Conservation (phyloP, 2,329 filamentous ascomycete genomes). For the Cadophora malorum region DNA sequence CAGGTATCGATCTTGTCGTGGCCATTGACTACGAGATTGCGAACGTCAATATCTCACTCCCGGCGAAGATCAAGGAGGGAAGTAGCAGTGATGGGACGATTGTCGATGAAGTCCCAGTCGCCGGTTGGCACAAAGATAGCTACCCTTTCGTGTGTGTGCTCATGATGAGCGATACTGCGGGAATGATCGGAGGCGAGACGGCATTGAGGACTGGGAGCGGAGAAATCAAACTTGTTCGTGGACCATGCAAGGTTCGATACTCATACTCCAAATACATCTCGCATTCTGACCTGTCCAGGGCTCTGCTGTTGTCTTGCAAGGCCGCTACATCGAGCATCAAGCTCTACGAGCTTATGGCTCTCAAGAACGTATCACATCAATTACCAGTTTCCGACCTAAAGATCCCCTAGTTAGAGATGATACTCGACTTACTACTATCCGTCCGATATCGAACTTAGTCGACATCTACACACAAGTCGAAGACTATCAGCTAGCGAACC, state of each 20-base stretch:
- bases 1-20: conserved; percentile 7
- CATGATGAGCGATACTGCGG: conserved; percentile 14
- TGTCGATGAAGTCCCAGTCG: neutral
- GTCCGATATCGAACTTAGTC: neutral
- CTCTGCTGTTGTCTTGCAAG: conserved; percentile 11
- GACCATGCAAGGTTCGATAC: neutral
- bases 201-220: neutral
- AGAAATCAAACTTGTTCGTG: conserved; percentile 8
- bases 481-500: neutral
- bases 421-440: conserved; percentile 3
- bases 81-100: neutral
- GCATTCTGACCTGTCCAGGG: neutral
- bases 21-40: conserved; percentile 13
- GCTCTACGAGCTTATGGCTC: conserved; percentile 9
- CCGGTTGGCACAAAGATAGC: conserved; percentile 15
- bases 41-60: neutral
- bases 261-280: neutral
- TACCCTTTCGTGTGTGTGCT: conserved; percentile 14
- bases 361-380: conserved; percentile 11
- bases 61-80: neutral
- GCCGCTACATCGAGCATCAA: conserved; percentile 18
- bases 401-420: conserved; percentile 14
- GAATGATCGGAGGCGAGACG: conserved; percentile 6
- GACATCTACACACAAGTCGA: neutral
- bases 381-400: conserved; percentile 12